These are phyloP conservation scores for Globisporangium paroecandrum DNA, from an alignment of 352 stramenopile genomes.

Conservation along the genomic window DNA sequence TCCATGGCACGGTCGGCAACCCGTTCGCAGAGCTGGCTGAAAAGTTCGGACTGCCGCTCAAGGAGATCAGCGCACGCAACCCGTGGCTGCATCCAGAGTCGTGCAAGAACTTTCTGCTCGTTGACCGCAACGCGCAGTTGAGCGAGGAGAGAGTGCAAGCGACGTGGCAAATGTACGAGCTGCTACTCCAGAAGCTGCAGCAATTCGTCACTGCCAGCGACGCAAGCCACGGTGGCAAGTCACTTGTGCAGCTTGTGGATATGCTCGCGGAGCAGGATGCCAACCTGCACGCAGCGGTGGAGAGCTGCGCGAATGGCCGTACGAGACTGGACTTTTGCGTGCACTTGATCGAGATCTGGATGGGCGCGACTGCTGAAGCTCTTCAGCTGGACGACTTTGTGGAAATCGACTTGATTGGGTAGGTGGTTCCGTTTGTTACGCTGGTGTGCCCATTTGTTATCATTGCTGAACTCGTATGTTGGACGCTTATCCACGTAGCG, in stretches of 20 bases:
- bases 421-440: slow-evolving; percentile 4
- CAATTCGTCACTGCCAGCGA: slow-evolving; percentile 16
- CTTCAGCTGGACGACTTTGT: slow-evolving; percentile 60
- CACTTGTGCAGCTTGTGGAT: slow-evolving; percentile 36
- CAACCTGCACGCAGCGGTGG: slow-evolving; percentile 19
- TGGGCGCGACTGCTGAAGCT: slow-evolving; percentile 42
- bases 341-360: slow-evolving; percentile 54
- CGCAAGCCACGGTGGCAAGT: slow-evolving; percentile 16
- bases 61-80: slow-evolving; percentile 50
- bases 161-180: slow-evolving; percentile 45
- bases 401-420: slow-evolving; percentile 53
- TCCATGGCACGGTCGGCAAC: slow-evolving; percentile 49
- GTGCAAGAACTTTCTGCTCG: slow-evolving; percentile 50
- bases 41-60: slow-evolving; percentile 37
- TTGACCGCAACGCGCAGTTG: slow-evolving; percentile 27
- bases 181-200: slow-evolving; percentile 45
- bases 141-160: slow-evolving; percentile 26
- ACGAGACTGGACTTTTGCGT: slow-evolving; percentile 38
- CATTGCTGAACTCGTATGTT: neutral
- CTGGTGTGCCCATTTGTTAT: no score
- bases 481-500: slow-evolving; percentile 20
- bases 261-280: slow-evolving; percentile 23
- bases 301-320: slow-evolving; percentile 21
- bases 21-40: slow-evolving; percentile 37
- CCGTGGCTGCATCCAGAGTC: slow-evolving; percentile 50